phyloP scores from a whole-genome alignment of 2,329 filamentous ascomycete species.

The Fusarium neocosmosporiellum region DNA sequence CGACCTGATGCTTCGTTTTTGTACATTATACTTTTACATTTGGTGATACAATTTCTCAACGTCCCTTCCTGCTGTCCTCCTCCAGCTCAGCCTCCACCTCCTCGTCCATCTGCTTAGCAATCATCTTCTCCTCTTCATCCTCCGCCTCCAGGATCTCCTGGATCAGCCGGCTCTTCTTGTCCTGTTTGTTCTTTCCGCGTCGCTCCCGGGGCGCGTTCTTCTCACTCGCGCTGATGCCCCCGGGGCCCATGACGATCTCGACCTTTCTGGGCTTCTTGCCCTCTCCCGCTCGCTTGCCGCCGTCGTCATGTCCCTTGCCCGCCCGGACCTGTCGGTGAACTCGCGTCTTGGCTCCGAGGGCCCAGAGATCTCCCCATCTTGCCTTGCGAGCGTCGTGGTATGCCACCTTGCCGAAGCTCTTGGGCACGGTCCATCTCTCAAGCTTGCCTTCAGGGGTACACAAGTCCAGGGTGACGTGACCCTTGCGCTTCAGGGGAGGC shows the following conservation, averaged over 20 bases:
- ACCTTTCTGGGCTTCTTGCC: conserved; percentile 56
- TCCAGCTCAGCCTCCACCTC: conserved; percentile 46
- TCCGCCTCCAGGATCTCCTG: conserved; percentile 54
- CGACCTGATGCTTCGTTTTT: conserved; percentile 18
- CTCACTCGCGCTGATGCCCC: conserved; percentile 54
- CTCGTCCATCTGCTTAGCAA: conserved; percentile 47
- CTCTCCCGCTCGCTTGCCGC: conserved; percentile 56
- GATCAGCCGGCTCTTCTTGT: conserved; percentile 52
- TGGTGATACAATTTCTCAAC: conserved; percentile 21
- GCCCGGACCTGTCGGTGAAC: conserved; percentile 70
- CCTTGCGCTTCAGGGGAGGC: conserved; percentile 85
- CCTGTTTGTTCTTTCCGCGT: conserved; percentile 56
- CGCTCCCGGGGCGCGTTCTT: conserved; percentile 50
- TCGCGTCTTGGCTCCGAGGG: conserved; percentile 90
- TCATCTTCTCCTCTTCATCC: conserved; percentile 44
- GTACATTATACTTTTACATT: conserved; percentile 36
- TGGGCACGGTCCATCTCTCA: conserved; percentile 93
- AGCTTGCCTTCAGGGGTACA: conserved; percentile 88
- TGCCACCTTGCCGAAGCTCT: conserved; percentile 81
- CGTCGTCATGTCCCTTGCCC: conserved; percentile 62
- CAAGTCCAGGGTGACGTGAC: conserved; percentile 89
- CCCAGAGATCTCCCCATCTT: conserved; percentile 94
- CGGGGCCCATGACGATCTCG: conserved; percentile 47
- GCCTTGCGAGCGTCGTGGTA: conserved; percentile 94
- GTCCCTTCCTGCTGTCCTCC: conserved; percentile 21